phyloP scores from a whole-genome alignment of 2,329 filamentous ascomycete genomes.

The Trichoderma sp. region DNA sequence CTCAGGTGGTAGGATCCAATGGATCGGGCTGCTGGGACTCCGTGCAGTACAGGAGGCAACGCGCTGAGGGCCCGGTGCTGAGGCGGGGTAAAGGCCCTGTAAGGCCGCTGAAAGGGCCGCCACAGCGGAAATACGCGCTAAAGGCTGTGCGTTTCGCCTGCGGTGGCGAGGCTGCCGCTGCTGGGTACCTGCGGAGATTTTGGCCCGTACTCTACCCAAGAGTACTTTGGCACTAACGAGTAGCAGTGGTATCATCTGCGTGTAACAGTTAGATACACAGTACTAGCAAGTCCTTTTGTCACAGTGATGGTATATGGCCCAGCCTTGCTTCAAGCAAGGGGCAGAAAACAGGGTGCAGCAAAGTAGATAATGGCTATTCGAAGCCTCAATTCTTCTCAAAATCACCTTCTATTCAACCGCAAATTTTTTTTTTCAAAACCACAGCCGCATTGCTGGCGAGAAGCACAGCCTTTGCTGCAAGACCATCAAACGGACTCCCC shows the following conservation, averaged over 20 bases:
- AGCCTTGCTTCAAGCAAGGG: constrained; percentile 12
- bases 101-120: not conserved
- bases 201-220: not conserved
- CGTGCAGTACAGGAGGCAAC: not conserved
- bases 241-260: accelerated
- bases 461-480: not conserved
- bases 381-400: not conserved
- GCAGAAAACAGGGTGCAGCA: not conserved
- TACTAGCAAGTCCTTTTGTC: not conserved
- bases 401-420: not conserved
- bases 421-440: not conserved
- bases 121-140: not conserved
- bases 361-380: not conserved
- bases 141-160: not conserved
- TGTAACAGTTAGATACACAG: not conserved
- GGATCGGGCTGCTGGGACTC: not conserved
- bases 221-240: not conserved
- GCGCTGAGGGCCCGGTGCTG: constrained; percentile 4
- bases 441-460: not conserved
- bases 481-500: not conserved
- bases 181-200: not conserved
- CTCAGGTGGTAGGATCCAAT: not conserved
- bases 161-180: constrained; percentile 3
- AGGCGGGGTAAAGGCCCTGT: constrained; percentile 18
- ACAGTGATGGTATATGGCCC: not conserved